A percentile compares a stretch with the other conserved stretches of the same genome.
phyloP scores from a whole-genome alignment of 2,329 filamentous ascomycete species.

The Penicillium hordei region DNA sequence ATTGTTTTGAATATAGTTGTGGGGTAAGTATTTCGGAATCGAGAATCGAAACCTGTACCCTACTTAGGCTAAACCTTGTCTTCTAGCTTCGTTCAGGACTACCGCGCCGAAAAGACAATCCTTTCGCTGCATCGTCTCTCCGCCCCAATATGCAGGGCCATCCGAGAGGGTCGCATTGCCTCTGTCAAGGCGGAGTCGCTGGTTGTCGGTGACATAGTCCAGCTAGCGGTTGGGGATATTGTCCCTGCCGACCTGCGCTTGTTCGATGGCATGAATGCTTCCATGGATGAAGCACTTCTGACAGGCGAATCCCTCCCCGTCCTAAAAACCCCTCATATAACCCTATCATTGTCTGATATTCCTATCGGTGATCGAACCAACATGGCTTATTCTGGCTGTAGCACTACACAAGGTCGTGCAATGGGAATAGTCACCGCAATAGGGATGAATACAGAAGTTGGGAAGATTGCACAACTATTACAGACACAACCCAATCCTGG shows the following conservation, averaged over 20 bases:
- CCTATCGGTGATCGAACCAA: constrained; percentile 59
- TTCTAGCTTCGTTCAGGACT: constrained; percentile 57
- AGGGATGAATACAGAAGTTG: constrained; percentile 63
- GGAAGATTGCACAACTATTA: constrained; percentile 59
- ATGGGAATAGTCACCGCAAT: constrained; percentile 59
- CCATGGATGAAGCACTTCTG: constrained; percentile 66
- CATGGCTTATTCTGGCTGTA: constrained; percentile 61
- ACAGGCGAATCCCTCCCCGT: constrained; percentile 64
- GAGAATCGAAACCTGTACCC: fast-evolving
- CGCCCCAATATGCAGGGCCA: constrained; percentile 56
- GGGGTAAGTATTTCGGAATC: constrained; percentile 36
- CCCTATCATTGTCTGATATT: constrained; percentile 26
- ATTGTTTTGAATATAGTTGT: constrained; percentile 59
- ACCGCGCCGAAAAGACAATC: constrained; percentile 60
- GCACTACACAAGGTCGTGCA: constrained; percentile 60
- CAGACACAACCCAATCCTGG: constrained; percentile 47
- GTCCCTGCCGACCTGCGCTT: constrained; percentile 59
- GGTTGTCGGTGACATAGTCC: constrained; percentile 59
- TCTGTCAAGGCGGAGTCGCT: constrained; percentile 57
- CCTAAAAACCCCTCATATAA: constrained; percentile 48
- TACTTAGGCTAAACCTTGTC: background rate
- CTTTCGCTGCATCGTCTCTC: constrained; percentile 57
- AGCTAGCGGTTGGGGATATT: constrained; percentile 56
- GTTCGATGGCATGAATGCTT: constrained; percentile 66
- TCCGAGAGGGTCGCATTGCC: constrained; percentile 56